Evolutionary conservation across 1,139 yeast species (phyloP).

Genomic region (Pichia sp.): DNA sequence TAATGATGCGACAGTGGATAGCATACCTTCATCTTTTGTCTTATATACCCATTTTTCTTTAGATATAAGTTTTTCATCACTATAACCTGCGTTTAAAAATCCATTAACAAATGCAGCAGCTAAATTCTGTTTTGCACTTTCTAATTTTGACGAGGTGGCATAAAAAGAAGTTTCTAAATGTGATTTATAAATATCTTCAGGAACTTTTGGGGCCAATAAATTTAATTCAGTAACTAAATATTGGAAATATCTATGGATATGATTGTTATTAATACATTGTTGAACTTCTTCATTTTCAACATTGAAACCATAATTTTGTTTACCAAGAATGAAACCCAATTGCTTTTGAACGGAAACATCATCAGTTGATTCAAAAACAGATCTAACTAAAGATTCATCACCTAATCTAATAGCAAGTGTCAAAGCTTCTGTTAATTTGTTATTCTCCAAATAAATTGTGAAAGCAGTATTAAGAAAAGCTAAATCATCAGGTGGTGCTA

Average conservation of each 20-base stretch:
- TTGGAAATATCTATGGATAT: slow-evolving; percentile 70
- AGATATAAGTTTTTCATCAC: slow-evolving; percentile 74
- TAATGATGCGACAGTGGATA: slow-evolving; percentile 88
- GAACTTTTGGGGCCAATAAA: slow-evolving; percentile 81
- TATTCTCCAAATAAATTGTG: slow-evolving; percentile 72
- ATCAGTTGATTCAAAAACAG: slow-evolving; percentile 69
- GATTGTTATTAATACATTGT: slow-evolving; percentile 77
- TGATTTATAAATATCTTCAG: slow-evolving; percentile 90
- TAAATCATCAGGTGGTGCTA: slow-evolving; percentile 92
- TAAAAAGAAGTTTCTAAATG: slow-evolving; percentile 58
- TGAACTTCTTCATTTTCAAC: slow-evolving; percentile 70
- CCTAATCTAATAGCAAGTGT: slow-evolving; percentile 85
- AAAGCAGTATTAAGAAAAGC: slow-evolving; percentile 89
- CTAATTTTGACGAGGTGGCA: slow-evolving; percentile 61
- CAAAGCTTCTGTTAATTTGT: slow-evolving; percentile 83
- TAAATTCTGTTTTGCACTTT: slow-evolving; percentile 90
- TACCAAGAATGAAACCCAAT: slow-evolving; percentile 82
- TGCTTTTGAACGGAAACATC: slow-evolving; percentile 80
- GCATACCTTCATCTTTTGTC: slow-evolving; percentile 88
- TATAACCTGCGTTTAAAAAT: slow-evolving; percentile 85
- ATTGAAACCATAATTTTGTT: slow-evolving; percentile 76
- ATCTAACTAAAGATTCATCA: slow-evolving; percentile 67
- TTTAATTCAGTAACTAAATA: slow-evolving; percentile 84
- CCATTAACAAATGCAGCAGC: slow-evolving; percentile 95
- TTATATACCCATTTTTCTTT: slow-evolving; percentile 80